A percentile compares a stretch with the other conserved stretches of the same genome.
phyloP scores from a whole-genome alignment of 371 early-diverging fungal genomes.

The Capillidium heterosporum region DNA sequence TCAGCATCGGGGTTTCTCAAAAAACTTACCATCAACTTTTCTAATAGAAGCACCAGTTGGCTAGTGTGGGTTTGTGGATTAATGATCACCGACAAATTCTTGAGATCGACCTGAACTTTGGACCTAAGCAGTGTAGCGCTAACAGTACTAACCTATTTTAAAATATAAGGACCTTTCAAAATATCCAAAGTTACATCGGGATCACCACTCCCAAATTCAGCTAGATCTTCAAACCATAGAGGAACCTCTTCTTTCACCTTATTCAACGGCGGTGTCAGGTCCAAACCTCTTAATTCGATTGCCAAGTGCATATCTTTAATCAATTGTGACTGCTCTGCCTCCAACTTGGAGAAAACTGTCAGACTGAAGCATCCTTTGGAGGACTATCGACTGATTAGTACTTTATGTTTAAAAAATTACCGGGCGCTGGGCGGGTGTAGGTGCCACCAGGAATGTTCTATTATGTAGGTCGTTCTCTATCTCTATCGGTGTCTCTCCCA shows the following conservation, averaged over 20 bases:
- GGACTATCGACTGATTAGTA: neutral
- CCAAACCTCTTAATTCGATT: neutral
- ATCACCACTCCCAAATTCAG: neutral
- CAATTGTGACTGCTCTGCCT: too few relatives aligned
- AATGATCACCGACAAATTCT: neutral
- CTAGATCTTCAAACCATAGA: neutral
- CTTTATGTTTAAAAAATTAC: constrained; percentile 8
- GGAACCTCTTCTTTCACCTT: neutral
- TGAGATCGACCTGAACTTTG: neutral
- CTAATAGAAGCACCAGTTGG: neutral
- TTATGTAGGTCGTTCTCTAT: too few relatives aligned
- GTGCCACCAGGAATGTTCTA: too few relatives aligned
- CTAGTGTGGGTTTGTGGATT: neutral
- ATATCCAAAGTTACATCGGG: constrained; percentile 1
- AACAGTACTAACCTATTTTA: neutral
- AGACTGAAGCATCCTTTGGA: too few relatives aligned
- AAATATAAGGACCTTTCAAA: constrained; percentile 10
- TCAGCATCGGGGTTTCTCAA: neutral
- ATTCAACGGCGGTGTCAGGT: neutral
- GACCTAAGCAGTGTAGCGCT: neutral
- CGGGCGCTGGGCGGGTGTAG: constrained; percentile 7
- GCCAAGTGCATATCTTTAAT: neutral
- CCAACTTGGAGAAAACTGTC: too few relatives aligned
- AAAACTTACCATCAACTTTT: neutral
- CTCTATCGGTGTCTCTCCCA: too few relatives aligned